Conservation (phyloP, 2,329 filamentous ascomycete genomes). For the Fusarium torreyae region DNA sequence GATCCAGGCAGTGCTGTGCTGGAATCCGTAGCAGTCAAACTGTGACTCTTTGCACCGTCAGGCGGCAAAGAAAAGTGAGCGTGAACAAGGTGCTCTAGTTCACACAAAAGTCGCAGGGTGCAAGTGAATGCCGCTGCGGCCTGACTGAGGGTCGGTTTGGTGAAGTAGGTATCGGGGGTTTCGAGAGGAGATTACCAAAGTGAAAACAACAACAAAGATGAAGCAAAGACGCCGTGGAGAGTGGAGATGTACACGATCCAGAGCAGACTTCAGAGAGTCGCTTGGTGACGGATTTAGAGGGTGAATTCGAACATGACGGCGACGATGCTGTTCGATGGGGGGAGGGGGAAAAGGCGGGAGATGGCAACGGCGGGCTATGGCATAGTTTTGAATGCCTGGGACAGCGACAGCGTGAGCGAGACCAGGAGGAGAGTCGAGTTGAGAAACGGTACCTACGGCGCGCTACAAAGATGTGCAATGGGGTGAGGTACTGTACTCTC, state of each 20-base stretch:
- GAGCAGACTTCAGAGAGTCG: constrained; percentile 71
- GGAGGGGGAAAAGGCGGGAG: constrained; percentile 58
- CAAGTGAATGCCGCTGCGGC: constrained; percentile 68
- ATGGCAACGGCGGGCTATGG: constrained; percentile 52
- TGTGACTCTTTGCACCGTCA: constrained; percentile 40
- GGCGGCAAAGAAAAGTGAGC: constrained; percentile 41
- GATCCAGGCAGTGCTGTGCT: constrained; percentile 47
- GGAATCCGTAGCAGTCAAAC: constrained; percentile 35
- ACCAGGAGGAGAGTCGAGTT: constrained; percentile 41
- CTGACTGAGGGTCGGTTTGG: constrained; percentile 39
- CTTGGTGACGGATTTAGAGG: constrained; percentile 65
- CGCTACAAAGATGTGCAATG: constrained; percentile 28
- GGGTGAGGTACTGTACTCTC: constrained; percentile 34
- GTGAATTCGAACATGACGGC: constrained; percentile 68
- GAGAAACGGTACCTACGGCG: constrained; percentile 38
- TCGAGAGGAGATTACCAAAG: constrained; percentile 34
- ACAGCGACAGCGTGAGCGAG: constrained; percentile 44
- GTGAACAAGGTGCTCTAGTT: constrained; percentile 8
- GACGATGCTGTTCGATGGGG: constrained; percentile 66
- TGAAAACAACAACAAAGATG: constrained; percentile 48
- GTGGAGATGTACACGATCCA: constrained; percentile 57
- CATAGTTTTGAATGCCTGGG: constrained; percentile 56
- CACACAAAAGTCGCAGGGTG: constrained; percentile 59
- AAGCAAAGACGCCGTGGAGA: constrained; percentile 56
- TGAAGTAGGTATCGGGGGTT: constrained; percentile 5